Evolutionary conservation across 306 rosid species (phyloP), one percentile per base, ranked within the genome.

Genomic region (Hippophae tibetana): DNA sequence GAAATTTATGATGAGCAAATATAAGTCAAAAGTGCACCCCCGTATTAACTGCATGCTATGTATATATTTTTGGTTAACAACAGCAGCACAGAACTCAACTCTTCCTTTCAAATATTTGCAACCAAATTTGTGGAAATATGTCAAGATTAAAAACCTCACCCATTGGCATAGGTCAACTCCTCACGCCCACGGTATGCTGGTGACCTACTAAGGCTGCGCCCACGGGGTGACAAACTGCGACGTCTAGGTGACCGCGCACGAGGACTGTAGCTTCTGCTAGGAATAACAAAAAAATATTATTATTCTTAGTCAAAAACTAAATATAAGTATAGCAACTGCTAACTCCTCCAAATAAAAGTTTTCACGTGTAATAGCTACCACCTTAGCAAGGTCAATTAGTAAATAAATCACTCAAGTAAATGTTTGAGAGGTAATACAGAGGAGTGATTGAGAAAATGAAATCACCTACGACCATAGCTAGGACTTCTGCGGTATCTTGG

Each of bases 401-500:
- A 25, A 8, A 44, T 25, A 10, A 1, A 58, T 7, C 13, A 1
- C 13, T 50, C 8, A 9, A 47, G 12, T 18, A 13, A 18, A 23
- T 31, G 43, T 67, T n/a, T 45, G 14, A n/a, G 4, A 40, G 8
- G 5, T 38, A 5, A 50, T 7, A 26, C 46, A 12, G 13, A 58
- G 12, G 41, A 12, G 38, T n/a, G 27, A 13, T 6, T 7, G 47
- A 25, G 8, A 45, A 7, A 11, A 47, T 44, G 64, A 31, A 56
- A 71, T 71, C 60, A 88, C 99, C 95, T 88, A 57, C 99, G 78
- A 52, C 99, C 99, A 73, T 92, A 92, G 65, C 99, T 92, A 52
- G 99, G 99, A 75, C 99, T 92, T 57, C 96, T 79, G 6, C 99
- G 96, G 58, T 85, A 87, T 61, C 96, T 69, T 18, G 93, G 87